Evolutionary conservation across 331 rosid species (phyloP).

Genomic region (Prunus yedoensis): DNA sequence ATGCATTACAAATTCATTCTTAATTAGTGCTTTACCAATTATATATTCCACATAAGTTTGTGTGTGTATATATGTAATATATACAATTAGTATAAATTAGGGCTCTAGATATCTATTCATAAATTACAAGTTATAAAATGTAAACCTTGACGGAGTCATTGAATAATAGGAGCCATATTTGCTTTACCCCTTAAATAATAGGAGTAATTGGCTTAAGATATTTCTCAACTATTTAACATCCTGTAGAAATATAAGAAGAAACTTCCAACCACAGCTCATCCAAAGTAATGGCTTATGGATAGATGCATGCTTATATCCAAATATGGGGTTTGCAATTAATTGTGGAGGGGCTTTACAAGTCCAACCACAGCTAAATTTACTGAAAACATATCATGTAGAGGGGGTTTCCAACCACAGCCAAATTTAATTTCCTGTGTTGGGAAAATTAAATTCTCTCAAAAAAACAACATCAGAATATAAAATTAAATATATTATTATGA

Average conservation of each 20-base stretch:
- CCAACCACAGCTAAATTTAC: not conserved
- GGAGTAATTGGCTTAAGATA: too few species aligned
- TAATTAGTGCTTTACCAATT: too few species aligned
- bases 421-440: constrained; percentile 26
- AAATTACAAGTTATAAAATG: too few species aligned
- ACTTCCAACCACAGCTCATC: not conserved
- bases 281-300: not conserved
- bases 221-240: too few species aligned
- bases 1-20: not conserved
- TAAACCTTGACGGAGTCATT: too few species aligned
- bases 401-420: not conserved
- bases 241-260: not conserved
- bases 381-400: not conserved
- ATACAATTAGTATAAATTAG: too few species aligned
- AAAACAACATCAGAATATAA: too few species aligned
- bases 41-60: too few species aligned
- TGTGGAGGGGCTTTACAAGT: not conserved
- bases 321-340: not conserved
- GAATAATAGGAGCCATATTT: not conserved
- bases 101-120: too few species aligned
- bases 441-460: not conserved
- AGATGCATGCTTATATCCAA: not conserved
- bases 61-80: too few species aligned
- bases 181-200: not conserved
- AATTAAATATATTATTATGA: not conserved